Conservation (phyloP, 768 basidiomycete genomes). For the Kwoniella dejecticola region DNA sequence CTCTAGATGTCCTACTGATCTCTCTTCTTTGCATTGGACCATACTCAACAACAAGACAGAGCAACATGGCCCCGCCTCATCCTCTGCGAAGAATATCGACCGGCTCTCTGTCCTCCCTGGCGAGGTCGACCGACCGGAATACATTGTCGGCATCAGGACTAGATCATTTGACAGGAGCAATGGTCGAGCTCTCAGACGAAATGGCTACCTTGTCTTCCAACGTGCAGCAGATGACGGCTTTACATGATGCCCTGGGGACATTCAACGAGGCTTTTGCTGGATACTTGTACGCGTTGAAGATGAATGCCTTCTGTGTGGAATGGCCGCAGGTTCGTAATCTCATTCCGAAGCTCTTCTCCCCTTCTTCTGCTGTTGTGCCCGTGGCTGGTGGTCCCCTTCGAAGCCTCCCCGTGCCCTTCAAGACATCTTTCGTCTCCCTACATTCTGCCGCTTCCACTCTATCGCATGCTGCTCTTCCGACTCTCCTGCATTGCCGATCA, state of each 20-base stretch:
- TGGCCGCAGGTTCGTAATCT: constrained; percentile 72
- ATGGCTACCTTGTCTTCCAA: constrained; percentile 76
- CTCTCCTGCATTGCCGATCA: no score
- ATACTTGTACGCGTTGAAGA: constrained; percentile 86
- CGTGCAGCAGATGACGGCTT: constrained; percentile 67
- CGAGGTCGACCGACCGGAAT: constrained; percentile 66
- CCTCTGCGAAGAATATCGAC: constrained; percentile 88
- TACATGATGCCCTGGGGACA: constrained; percentile 73
- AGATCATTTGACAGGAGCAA: constrained; percentile 78
- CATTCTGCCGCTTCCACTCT: no score
- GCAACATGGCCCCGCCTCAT: constrained; percentile 43
- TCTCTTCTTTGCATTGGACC: no score
- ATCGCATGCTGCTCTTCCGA: no score
- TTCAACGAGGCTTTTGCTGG: constrained; percentile 95
- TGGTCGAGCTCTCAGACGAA: constrained; percentile 86
- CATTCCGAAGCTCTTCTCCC: not conserved
- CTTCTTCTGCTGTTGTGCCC: not conserved
- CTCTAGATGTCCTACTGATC: no score
- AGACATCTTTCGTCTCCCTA: no score
- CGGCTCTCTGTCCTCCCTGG: constrained; percentile 82
- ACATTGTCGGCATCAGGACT: constrained; percentile 77
- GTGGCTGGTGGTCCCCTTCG: no score
- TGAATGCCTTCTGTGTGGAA: constrained; percentile 92
- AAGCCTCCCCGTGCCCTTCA: no score
- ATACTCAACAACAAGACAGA: no score